Base-by-base conservation (phyloP, 1,284 basidiomycete species). In the Sanghuangporus sanghuang region DNA sequence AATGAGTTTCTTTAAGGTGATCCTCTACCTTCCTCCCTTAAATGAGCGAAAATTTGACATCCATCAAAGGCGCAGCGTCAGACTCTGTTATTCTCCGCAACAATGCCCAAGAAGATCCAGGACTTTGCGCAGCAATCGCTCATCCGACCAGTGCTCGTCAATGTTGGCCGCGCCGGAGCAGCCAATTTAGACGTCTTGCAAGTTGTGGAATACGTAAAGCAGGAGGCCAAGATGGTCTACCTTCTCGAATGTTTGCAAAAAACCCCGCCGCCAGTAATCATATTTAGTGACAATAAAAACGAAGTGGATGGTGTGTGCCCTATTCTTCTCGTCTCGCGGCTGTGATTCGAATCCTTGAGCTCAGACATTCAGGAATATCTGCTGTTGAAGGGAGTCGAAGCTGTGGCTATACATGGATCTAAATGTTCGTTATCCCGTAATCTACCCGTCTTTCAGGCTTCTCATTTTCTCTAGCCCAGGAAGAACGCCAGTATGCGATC, bases 201-300 rank as follows among this genome's bases (percentile, higher is more conserved):
- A 72, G 93, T 98, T 56, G 95, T 99, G 23, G 97, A 99, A 76
- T 98, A 97, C 71, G 97, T 99, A 69, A 98, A 98, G 76, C 95
- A 96, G 71, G 97, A 99, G 75, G 96, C 96, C 0, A 99, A 99
- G 77, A 98, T 99, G 96, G 95, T 98, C 0, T 98, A 98, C 73
- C 83, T 99, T 14, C 80, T 99, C 53, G 97, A 99, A 75, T 97
- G 95, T 74, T 76, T 99, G 65, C 97, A 99, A 73, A 99, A 99
- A 79, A 99, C 97, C 1, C 90, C 97, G 0, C 97, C 97, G 11
- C 97, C 97, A 0, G 95, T 97, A 61, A 98, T 99, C 75, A 87
- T 99, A 62, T 99, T 99, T 75, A 95, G 92, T 69, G 96, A 99
- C 74, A 98, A 97, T 79, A 99, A 99, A 81, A 98, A 98, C 72